Base-by-base conservation (phyloP, 1,284 basidiomycete genomes). In the Leccinum variabile region DNA sequence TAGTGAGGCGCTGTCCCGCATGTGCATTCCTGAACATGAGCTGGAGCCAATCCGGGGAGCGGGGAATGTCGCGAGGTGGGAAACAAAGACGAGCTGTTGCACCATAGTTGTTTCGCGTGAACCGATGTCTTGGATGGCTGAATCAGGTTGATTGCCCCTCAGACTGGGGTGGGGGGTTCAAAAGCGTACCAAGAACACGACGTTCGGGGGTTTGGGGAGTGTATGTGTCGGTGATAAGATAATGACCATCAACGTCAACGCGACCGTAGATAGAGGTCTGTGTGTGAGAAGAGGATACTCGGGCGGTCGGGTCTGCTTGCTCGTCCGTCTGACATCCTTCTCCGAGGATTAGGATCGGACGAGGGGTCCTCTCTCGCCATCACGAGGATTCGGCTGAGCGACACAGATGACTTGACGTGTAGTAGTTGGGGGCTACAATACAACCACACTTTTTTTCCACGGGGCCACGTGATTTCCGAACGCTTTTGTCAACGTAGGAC, bases 391-490 rank as follows among this genome's bases (percentile, higher is more conserved):
- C 37, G 37, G 14, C 14, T 39, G 37, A 39, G 37, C 37, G 37
- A 39, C 37, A 39, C 37, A 39, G 37, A 39, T 39, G 37, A 44
- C 25, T 7, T 59, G 65, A 54, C 50, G 22, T 8, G 35, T 22
- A 39, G 37, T 61, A 46, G 52, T 37, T 59, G 30, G 37, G 13
- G 37, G 50, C 1, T 6, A 16, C n/a, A 14, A n/a, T 28, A 32
- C 35, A 30, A 22, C 33, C 41, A n/a, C 25, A n/a, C 16, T 10
- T 9, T 33, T 60, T 66, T 63, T 16, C 69, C 68, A 70, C 68
- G 68, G n/a, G 16, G 37, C 37, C 37, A 39, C 37, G 37, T 39
- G 37, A 39, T 39, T 39, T 16, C 37, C 37, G 37, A 39, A 39
- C 14, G 37, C 37, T 39, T 39, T 39, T 7, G 14, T 39, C 37